Base-by-base conservation (phyloP, 805 yeast species). In the Candida ovalis region DNA sequence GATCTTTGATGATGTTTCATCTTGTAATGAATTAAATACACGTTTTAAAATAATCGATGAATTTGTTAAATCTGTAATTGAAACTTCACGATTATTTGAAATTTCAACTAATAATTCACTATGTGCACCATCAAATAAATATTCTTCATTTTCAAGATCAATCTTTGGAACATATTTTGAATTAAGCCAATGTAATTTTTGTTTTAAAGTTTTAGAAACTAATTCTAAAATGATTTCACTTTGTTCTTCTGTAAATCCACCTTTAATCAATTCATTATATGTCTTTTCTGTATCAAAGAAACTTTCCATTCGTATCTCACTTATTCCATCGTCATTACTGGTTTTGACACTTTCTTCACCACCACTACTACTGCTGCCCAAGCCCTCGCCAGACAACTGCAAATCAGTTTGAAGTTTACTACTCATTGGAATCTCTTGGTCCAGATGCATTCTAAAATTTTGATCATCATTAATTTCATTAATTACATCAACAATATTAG, bases 121-220 rank as follows among this genome's bases (percentile, higher is more conserved):
- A 52, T 88, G 88, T 0, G 97, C 96, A 28, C 97, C 95, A 62
- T 90, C 92, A 64, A 89, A 91, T 13, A 94, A 68, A 61, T 92
- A 94, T 21, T 81, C 77, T 58, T 92, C 97, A 59, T 91, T 92
- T 53, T 91, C 96, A 15, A 89, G 69, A 56, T 89, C 96, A 52
- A 81, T 80, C 24, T 68, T 67, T 21, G 78, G 81, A 4, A 78
- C 68, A 61, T 77, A 80, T 48, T 71, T 72, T 4, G 68, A 63
- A 42, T 74, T 71, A 32, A 83, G 67, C 62, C 75, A 71, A 28
- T 73, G 71, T 24, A 82, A 68, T 48, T 57, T 70, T 55, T 56
- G 70, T 57, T 62, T 61, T 30, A 74, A 48, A 2, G 62, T 57
- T 18, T 59, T 53, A 19, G 61, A 48, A 6, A 82, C 60, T 40